Percentiles rank a stretch among this genome's conserved stretches.
phyloP scores from a whole-genome alignment of 768 basidiomycete species.

The Dacryopinax spathularia region DNA sequence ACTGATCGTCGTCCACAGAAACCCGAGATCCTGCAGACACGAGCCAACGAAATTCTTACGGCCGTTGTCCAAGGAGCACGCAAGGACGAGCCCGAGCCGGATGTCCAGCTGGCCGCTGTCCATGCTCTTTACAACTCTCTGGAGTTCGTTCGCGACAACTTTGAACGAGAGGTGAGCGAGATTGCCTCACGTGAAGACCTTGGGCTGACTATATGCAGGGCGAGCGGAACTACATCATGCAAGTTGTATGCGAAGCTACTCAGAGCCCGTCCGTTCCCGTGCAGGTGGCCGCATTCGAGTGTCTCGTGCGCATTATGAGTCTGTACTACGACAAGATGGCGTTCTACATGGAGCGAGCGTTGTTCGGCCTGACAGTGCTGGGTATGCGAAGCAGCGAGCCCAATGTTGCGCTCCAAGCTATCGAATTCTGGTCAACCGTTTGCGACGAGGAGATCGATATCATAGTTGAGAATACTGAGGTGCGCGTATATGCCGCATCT shows the following conservation, averaged over 20 bases:
- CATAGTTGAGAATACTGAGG: conserved; percentile 82
- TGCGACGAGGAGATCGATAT: conserved; percentile 95
- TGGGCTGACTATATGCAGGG: conserved; percentile 39
- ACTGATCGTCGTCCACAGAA: conserved; percentile 40
- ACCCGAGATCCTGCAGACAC: conserved; percentile 75
- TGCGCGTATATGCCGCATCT: conserved; percentile 22
- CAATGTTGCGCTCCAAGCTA: conserved; percentile 82
- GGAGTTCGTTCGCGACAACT: conserved; percentile 95
- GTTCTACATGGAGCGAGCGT: conserved; percentile 96
- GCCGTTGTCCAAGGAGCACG: conserved; percentile 96
- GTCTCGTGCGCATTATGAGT: conserved; percentile 90
- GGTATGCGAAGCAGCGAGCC: conserved; percentile 94
- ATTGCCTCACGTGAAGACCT: not conserved
- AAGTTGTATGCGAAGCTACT: conserved; percentile 96
- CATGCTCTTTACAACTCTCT: conserved; percentile 88
- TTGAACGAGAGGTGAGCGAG: conserved; percentile 76
- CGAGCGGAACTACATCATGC: conserved; percentile 99
- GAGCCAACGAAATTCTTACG: conserved; percentile 94
- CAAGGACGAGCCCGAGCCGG: conserved; percentile 80
- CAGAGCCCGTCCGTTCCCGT: conserved; percentile 67
- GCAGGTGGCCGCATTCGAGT: conserved; percentile 93
- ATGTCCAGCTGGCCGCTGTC: conserved; percentile 88
- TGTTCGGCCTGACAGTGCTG: conserved; percentile 92
- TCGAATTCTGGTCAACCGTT: conserved; percentile 99
- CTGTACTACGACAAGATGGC: conserved; percentile 99